Base-by-base conservation (phyloP, 108 stramenopile genomes). In the Pseudonitzschia multiseries region DNA sequence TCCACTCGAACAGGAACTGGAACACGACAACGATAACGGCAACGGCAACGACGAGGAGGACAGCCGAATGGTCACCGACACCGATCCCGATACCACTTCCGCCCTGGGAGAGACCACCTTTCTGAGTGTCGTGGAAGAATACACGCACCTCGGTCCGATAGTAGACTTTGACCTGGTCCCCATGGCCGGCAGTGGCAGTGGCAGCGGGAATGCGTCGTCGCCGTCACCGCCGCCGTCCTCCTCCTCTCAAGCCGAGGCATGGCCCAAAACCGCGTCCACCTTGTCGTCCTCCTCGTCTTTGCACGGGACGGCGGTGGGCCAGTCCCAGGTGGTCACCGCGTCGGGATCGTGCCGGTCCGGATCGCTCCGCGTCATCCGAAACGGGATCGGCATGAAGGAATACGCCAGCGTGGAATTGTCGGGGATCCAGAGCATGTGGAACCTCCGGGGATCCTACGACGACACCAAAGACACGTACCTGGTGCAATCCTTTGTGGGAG, bases 341-440 rank as follows among this genome's bases (percentile, higher is more conserved):
- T 92, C 92, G 10, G 99, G 99, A 15, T 83, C 86, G 43, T 88
- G 77, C 56, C 89, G 84, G 68, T 89, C 91, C 24, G 97, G 97
- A 22, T 87, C 88, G 50, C 65, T 99, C 29, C 93, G 98, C 33
- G 84, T 99, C 24, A 92, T 99, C 29, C 92, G 97, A 10, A 97
- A 95, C 71, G 99, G 99, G 14, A 94, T 98, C 60, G 99, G 99
- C 10, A 96, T 99, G 83, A 88, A 88, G 31, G 98, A 94, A 66
- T 86, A 86, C 69, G 93, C 93, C 42, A 77, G 77, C 20, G 96
- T 98, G 10, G 96, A 97, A 72, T 81, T 99, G 64, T 80, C 86
- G 6, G 99, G 98, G 32, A 97, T 99, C 65, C 94, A 94, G 69
- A 92, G 87, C 33, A 92, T 99, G 95, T 99, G 96, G 96, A 82